Percentiles rank a stretch among this genome's conserved stretches.
Evolutionary conservation across 2,329 filamentous ascomycete genomes (phyloP).

Genomic region (Nemania abortiva): DNA sequence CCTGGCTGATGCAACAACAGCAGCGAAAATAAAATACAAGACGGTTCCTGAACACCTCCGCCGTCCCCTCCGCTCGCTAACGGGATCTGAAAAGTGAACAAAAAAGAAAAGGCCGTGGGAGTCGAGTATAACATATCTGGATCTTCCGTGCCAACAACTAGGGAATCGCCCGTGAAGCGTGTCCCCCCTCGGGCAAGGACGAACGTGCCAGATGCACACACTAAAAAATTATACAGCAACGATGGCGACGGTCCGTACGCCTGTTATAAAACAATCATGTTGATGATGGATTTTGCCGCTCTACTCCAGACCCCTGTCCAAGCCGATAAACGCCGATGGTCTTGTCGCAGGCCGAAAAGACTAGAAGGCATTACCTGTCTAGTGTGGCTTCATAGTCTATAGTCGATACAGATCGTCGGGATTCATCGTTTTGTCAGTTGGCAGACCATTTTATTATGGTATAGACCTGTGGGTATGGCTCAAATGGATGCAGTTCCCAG

Average conservation of each 20-base stretch:
- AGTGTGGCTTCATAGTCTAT: slow-evolving; percentile 22
- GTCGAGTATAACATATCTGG: slow-evolving; percentile 15
- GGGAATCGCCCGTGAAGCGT: slow-evolving; percentile 14
- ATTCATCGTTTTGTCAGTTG: slow-evolving; percentile 23
- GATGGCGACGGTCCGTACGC: slow-evolving; percentile 31
- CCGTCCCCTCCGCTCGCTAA: slow-evolving; percentile 25
- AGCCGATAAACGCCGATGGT: slow-evolving; percentile 45
- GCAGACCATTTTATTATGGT: slow-evolving; percentile 15
- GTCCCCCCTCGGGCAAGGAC: background rate
- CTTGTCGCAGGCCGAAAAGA: slow-evolving; percentile 37
- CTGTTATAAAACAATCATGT: slow-evolving; percentile 31
- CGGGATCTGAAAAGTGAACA: slow-evolving; percentile 5
- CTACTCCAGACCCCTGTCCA: slow-evolving; percentile 46
- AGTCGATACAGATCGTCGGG: slow-evolving; percentile 15
- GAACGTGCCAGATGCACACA: slow-evolving; percentile 26
- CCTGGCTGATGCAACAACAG: slow-evolving; percentile 41
- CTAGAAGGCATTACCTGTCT: slow-evolving; percentile 8
- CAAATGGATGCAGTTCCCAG: slow-evolving; percentile 30
- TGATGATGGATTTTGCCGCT: slow-evolving; percentile 40
- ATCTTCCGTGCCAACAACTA: slow-evolving; percentile 5
- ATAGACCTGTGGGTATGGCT: slow-evolving; percentile 28
- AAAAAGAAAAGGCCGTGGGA: slow-evolving; percentile 6
- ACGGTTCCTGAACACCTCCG: slow-evolving; percentile 34
- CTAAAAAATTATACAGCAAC: slow-evolving; percentile 44
- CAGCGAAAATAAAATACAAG: slow-evolving; percentile 4